A percentile compares a stretch with the other conserved stretches of the same genome.
Evolutionary conservation across 169 alveolate genomes (phyloP).

Genomic region (Prorocentrum cordatum): DNA sequence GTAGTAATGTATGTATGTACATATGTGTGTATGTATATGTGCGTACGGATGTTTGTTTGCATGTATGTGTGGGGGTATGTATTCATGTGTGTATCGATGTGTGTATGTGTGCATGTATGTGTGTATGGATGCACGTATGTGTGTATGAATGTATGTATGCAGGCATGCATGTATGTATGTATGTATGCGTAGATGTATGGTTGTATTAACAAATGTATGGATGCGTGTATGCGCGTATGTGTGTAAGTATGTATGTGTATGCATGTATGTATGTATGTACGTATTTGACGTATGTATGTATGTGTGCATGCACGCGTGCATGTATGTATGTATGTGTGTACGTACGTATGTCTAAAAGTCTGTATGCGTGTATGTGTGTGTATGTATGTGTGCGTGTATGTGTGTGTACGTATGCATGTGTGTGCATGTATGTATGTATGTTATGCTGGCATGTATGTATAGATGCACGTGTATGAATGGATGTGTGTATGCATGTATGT

Average conservation of each 20-base stretch:
- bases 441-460: constrained; percentile 74
- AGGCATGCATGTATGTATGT: background rate
- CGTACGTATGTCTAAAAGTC: background rate
- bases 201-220: too few relatives aligned
- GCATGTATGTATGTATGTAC: too few relatives aligned
- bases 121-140: too few relatives aligned
- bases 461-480: too few relatives aligned
- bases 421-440: background rate
- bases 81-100: background rate
- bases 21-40: background rate
- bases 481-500: too few relatives aligned
- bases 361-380: background rate
- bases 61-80: background rate
- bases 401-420: background rate
- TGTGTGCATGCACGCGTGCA: too few relatives aligned
- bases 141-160: background rate
- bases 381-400: too few relatives aligned
- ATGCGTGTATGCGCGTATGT: too few relatives aligned
- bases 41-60: background rate
- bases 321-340: background rate
- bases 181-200: too few relatives aligned
- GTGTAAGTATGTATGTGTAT: too few relatives aligned
- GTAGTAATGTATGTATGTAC: too few relatives aligned
- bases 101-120: background rate
- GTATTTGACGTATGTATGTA: too few relatives aligned